Evolutionary conservation across 73 alveolate genomes (phyloP).

Genomic region (Paramecium octaurelia): DNA sequence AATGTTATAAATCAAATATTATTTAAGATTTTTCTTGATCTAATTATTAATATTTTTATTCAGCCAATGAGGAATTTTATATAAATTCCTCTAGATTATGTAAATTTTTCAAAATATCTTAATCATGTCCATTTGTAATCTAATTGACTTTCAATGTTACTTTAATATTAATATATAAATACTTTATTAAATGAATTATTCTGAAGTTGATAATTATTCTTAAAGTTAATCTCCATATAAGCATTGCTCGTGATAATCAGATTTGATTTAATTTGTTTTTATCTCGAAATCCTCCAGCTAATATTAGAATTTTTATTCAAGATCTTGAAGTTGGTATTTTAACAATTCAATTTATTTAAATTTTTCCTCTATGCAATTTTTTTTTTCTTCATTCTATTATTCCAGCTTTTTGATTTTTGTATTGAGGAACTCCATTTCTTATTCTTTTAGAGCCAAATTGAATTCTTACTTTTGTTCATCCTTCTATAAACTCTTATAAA

Average conservation of each 20-base stretch:
- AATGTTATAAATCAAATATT: slow-evolving; percentile 12
- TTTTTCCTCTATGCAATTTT: not conserved
- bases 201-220: not conserved
- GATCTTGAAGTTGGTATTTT: not conserved
- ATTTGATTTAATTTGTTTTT: not conserved
- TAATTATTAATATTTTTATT: not conserved
- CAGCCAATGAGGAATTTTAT: not conserved
- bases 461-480: slow-evolving; percentile 18
- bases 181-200: not conserved
- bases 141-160: not conserved
- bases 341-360: not conserved
- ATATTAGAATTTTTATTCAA: not conserved
- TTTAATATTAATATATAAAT: not conserved
- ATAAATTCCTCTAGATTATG: not conserved
- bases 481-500: not conserved
- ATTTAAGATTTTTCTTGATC: slow-evolving; percentile 30
- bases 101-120: not conserved
- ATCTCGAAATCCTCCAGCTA: not conserved
- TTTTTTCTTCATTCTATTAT: not conserved
- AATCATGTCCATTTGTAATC: not conserved
- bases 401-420: not conserved
- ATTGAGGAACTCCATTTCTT: not conserved
- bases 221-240: not conserved
- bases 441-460: not conserved
- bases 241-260: not conserved